Evolutionary conservation across 106 monocot genomes (phyloP), one percentile per base, ranked within the genome.

Genomic region (Xerophyta viscosa): DNA sequence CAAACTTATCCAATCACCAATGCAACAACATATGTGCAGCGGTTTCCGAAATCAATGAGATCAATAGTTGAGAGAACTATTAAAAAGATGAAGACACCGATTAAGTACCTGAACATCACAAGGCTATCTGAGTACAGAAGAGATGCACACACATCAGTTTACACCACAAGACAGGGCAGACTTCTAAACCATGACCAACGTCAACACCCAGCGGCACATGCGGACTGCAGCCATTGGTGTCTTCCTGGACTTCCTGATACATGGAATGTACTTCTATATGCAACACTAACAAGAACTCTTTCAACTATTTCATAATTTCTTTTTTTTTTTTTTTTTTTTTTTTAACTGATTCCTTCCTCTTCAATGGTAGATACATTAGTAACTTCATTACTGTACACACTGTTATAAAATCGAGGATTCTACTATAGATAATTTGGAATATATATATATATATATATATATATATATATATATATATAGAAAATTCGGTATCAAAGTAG

Each of bases 151-250:
- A 71, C 75, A 0, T 19, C 58, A 11, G 26, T 81, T 4, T 81
- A 81, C 54, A 81, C 75, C 12, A 13, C 47, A 5, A 57, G 72
- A 29, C 48, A 49, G 30, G 56, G 61, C 41, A 64, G 63, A 58
- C 67, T 78, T 7, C 41, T 74, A 10, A 65, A 69, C 2, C 24
- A 18, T 1, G 58, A 57, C 0, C 56, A 80, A 46, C 20, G 39
- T 20, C 45, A 37, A 48, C 41, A 53, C 12, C 69, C 72, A 0
- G 8, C 20, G 1, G 17, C 0, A 8, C 48, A 48, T 15, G 66
- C 75, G 0, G 79, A 79, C 17, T 79, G 79, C 56, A 79, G 74
- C 51, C 79, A 79, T 29, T 79, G 79, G 79, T 79, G 79, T 30
- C 63, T 75, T 33, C 75, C 75, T 4, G 75, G 75, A 31, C 1